Evolutionary conservation across 331 rosid species (phyloP), one percentile per base, ranked within the genome.

Genomic region (Cydonia oblonga): DNA sequence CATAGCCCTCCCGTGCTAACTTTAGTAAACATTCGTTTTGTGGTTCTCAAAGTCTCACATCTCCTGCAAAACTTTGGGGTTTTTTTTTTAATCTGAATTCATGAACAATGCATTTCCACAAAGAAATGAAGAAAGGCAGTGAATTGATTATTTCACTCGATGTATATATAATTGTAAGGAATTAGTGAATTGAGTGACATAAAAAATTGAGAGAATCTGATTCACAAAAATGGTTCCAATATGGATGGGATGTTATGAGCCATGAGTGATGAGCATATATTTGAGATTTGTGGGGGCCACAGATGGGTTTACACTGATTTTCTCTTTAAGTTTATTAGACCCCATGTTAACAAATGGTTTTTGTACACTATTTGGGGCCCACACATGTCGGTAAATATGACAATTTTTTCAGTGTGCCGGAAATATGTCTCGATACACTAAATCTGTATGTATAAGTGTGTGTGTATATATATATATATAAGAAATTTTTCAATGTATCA

Each of bases 1-100:
- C 67, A 71, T 18, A 26, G 25, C 40, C 26, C 28, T 58, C 57
- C 66, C 75, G 42, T 71, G 57, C 56, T 24, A 38, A 44, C 65
- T 33, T 70, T 70, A 49, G 54, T 16, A 16, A 56, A 56, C 53
- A 3, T 12, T 69, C 28, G 11, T 38, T 54, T 22, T 38, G 19
- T 28, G 62, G 32, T 7, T 18, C 24, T 22, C 61, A 49, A 19
- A 68, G 6, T 57, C 18, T 18, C 74, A 53, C 74, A 15, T 53
- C 54, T 29, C 25, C 51, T 30, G 30, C 52, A 29, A 53, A 10
- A 53, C 51, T 29, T n/a, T n/a, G n/a, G 4, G 6, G 19, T 14
- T 15, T 44, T 44, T 44, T 15, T 6, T 15, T 44, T 0, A 4
- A 44, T 44, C 7, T 44, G 26, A 30, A 30, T 9, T 63, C 16